A percentile compares a stretch with the other conserved stretches of the same genome.
Evolutionary conservation across 2,329 filamentous ascomycete species (phyloP).

Genomic region (Colletotrichum scovillei): DNA sequence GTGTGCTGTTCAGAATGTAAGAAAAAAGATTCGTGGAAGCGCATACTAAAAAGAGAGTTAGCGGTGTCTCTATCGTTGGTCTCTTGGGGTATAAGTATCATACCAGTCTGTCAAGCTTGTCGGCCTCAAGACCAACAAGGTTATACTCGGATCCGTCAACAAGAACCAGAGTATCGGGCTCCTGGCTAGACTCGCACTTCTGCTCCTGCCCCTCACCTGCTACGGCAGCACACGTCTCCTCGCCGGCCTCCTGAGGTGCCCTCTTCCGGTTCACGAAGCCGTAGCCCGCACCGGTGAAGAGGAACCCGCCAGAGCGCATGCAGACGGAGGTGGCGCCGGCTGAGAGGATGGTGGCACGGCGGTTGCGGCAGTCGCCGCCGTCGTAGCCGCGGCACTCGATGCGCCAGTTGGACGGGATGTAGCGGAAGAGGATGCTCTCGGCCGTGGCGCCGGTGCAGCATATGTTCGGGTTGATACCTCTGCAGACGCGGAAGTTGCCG

Average conservation of each 20-base stretch:
- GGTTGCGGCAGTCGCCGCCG: not conserved
- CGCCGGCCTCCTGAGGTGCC: not conserved
- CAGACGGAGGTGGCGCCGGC: not conserved
- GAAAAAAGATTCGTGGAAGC: not conserved
- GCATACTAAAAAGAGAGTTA: not conserved
- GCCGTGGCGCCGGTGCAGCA: not conserved
- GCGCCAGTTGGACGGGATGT: conserved; percentile 1
- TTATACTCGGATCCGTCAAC: not conserved
- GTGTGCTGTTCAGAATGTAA: not conserved
- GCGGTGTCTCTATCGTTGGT: not conserved
- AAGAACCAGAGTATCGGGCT: not conserved
- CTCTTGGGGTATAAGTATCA: not conserved
- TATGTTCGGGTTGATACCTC: not conserved
- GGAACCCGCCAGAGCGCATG: conserved; percentile 1
- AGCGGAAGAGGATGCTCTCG: not conserved
- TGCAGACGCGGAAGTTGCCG: not conserved
- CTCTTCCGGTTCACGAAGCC: not conserved
- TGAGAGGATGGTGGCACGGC: not conserved
- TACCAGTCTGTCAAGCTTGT: not conserved
- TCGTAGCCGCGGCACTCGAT: not conserved
- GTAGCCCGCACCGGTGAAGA: not conserved
- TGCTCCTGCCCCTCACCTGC: not conserved
- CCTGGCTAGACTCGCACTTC: not conserved
- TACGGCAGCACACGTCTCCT: not conserved
- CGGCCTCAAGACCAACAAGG: not conserved